Evolutionary conservation across 179 eudicot genomes (phyloP).

Genomic region (Drosera spatulata): DNA sequence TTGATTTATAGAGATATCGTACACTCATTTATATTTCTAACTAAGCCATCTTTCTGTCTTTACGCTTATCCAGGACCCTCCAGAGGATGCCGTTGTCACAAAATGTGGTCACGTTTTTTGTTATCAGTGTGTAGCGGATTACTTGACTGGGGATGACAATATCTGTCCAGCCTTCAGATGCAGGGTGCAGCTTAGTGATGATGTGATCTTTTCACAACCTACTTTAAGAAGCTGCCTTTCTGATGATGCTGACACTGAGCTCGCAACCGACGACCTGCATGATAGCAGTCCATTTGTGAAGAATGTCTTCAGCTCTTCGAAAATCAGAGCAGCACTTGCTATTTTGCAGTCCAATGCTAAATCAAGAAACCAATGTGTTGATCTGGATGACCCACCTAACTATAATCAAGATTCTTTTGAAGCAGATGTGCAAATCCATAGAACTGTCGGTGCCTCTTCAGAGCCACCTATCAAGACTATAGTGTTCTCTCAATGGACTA

Average conservation of each 20-base stretch:
- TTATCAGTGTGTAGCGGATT: constrained; percentile 82
- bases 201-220: constrained; percentile 63
- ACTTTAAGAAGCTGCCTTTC: constrained; percentile 64
- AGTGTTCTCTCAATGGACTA: constrained; percentile 96
- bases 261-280: constrained; percentile 22
- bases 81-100: constrained; percentile 91
- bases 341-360: constrained; percentile 49
- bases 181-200: constrained; percentile 67
- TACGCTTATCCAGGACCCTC: constrained; percentile 56
- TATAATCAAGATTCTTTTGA: constrained; percentile 14
- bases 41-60: no score
- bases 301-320: constrained; percentile 59
- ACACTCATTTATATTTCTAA: no score
- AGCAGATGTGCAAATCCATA: not conserved
- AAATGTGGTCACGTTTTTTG: constrained; percentile 94
- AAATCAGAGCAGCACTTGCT: constrained; percentile 64
- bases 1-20: no score
- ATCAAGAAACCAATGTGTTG: constrained; percentile 25
- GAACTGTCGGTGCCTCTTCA: constrained; percentile 13
- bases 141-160: constrained; percentile 70
- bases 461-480: constrained; percentile 63
- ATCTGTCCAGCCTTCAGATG: constrained; percentile 73
- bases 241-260: constrained; percentile 36
- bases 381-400: constrained; percentile 19
- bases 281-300: constrained; percentile 31